Conservation (phyloP, 345 rosid genomes). For the Sonneratia caseolaris region DNA sequence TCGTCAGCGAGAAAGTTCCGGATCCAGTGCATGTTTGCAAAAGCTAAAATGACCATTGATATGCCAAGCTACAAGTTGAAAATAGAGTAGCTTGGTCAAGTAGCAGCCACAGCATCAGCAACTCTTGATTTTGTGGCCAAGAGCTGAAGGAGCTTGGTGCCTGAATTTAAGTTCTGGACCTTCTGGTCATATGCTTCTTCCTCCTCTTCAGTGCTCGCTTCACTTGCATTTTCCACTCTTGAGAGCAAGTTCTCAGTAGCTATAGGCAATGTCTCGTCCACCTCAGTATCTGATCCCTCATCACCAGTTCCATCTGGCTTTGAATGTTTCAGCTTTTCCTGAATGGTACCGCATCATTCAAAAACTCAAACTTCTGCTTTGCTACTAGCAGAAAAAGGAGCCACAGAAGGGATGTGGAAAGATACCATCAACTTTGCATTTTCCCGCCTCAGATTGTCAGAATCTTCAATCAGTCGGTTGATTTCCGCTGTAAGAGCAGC, state of each 20-base stretch:
- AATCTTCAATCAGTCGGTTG: constrained; percentile 48
- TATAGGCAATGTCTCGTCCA: neutral
- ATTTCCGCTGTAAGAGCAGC: constrained; percentile 65
- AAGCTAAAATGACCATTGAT: too few relatives aligned
- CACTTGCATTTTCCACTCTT: neutral
- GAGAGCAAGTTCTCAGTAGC: constrained; percentile 3
- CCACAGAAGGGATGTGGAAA: neutral
- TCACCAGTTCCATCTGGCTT: constrained; percentile 1
- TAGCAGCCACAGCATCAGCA: too few relatives aligned
- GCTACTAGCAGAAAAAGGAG: neutral
- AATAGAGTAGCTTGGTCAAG: too few relatives aligned
- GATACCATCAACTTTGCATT: constrained; percentile 60
- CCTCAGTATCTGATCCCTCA: constrained; percentile 2
- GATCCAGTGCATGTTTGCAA: too few relatives aligned
- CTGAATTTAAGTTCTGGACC: too few relatives aligned
- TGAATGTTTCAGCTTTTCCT: constrained; percentile 4
- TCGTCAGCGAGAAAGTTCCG: too few relatives aligned
- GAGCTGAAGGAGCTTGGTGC: too few relatives aligned
- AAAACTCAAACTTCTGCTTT: neutral
- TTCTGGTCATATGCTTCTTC: too few relatives aligned
- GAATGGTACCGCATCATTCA: neutral
- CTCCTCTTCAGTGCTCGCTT: too few relatives aligned
- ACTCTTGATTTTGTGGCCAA: too few relatives aligned
- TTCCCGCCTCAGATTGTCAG: constrained; percentile 66
- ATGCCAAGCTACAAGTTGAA: too few relatives aligned